Base-by-base conservation (phyloP, 345 rosid species). In the Populus nigra region DNA sequence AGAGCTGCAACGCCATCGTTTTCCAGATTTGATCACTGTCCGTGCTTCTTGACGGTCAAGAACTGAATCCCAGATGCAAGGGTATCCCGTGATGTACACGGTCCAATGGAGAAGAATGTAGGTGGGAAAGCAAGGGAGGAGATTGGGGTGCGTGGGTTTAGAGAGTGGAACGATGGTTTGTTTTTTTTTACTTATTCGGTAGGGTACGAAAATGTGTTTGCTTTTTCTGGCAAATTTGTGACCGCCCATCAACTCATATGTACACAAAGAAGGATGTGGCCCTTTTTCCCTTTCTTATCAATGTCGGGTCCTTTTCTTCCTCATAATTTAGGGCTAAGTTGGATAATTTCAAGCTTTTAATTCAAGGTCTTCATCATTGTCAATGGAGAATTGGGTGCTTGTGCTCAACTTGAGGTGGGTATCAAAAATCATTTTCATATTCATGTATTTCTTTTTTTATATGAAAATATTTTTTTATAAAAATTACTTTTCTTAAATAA, bases 1-100 rank as follows among this genome's bases (percentile, higher is more conserved):
- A 50, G 78, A 50, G 67, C 45, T 18, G 79, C 72, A 69, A 76
- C 79, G 79, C 69, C 79, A 57, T 29, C 79, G 79, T 77, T 70
- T 70, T 31, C 36, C 45, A 41, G 80, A 72, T 78, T 78, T 72
- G 72, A 33, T 70, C 33, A 15, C 75, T 63, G 71, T 33, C 36
- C 36, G 36, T 63, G 13, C 15, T 23, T 23, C 1, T 1, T 45
- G 18, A 8, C 75, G 36, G 69, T 61, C 38, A 45, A 47, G 33
- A 45, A 31, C 22, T 0, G 6, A 18, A 13, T 0, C 31, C 16
- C 65, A 17, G 29, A 2, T 6, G 65, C 25, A 1, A 0, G 2
- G 0, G 0, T 18, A 2, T 6, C 22, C 41, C 76, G 80, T 78
- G 65, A 7, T 3, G 0, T 9, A 1, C 80, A 78, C 80, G 41